Conservation (phyloP, 768 basidiomycete genomes). For the Russula abietina region DNA sequence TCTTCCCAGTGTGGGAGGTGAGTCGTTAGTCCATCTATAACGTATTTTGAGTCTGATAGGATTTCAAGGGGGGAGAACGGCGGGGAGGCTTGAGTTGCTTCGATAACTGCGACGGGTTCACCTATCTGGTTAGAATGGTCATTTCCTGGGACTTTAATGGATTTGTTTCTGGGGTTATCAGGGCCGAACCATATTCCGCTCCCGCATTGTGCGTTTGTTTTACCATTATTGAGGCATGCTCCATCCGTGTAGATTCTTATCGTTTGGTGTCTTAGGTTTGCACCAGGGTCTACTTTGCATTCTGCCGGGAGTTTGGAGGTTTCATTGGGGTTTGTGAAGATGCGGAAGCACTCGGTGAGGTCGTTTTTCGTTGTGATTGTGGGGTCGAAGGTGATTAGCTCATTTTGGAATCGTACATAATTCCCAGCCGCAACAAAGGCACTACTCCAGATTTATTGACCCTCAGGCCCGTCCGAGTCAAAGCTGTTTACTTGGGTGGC, state of each 20-base stretch:
- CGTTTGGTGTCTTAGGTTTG: background rate
- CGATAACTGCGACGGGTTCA: background rate
- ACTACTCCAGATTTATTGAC: no score
- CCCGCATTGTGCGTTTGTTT: background rate
- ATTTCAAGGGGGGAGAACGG: background rate
- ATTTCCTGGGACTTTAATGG: background rate
- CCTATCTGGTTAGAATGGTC: background rate
- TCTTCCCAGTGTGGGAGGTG: background rate
- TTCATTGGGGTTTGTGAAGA: background rate
- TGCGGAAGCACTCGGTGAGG: no score
- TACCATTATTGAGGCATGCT: background rate
- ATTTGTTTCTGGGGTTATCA: background rate
- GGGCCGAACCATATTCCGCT: background rate
- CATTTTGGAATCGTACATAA: no score
- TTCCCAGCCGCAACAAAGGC: no score
- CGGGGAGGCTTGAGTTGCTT: background rate
- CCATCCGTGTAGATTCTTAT: background rate
- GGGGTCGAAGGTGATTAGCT: no score
- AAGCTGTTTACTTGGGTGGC: no score
- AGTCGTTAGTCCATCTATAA: background rate
- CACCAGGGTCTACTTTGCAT: rapidly evolving
- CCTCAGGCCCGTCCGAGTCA: no score
- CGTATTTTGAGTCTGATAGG: background rate
- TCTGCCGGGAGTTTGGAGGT: background rate
- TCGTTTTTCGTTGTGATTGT: no score